These are phyloP conservation scores for Cercospora canescens DNA, from an alignment of 2,329 filamentous ascomycete species.

Conservation along the genomic window DNA sequence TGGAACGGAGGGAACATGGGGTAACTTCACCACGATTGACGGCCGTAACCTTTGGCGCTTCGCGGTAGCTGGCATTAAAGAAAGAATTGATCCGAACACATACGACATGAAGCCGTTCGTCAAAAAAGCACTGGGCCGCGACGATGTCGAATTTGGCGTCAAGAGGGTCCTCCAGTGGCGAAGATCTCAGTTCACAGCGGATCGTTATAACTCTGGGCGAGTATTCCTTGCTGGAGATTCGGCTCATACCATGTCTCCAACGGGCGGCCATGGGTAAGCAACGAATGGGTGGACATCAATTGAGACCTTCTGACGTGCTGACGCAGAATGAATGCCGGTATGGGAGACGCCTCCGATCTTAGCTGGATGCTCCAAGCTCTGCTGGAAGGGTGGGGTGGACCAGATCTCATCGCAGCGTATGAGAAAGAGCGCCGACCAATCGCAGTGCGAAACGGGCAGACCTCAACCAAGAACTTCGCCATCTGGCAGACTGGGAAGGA, in stretches of 20 bases:
- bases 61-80: neutral
- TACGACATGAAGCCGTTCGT: constrained; percentile 6
- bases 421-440: constrained; percentile 34
- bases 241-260: constrained; percentile 37
- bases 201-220: neutral
- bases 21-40: constrained; percentile 11
- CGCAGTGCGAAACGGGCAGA: constrained; percentile 9
- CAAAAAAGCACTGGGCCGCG: constrained; percentile 2
- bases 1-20: constrained; percentile 4
- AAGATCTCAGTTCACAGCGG: constrained; percentile 1
- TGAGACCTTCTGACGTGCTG: neutral
- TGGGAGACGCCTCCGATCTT: constrained; percentile 38
- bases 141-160: neutral
- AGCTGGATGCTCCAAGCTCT: constrained; percentile 36
- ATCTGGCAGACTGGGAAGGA: neutral
- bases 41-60: constrained; percentile 8
- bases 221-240: constrained; percentile 36
- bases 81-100: neutral
- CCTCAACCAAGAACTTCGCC: constrained; percentile 9
- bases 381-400: constrained; percentile 23
- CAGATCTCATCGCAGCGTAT: constrained; percentile 30
- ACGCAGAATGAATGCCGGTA: constrained; percentile 37
- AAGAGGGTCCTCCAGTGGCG: constrained; percentile 8
- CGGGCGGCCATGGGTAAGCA: constrained; percentile 37
- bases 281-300: neutral